Base-by-base conservation (phyloP, 495 filamentous ascomycete species). In the Clavariopsis aquatica region DNA sequence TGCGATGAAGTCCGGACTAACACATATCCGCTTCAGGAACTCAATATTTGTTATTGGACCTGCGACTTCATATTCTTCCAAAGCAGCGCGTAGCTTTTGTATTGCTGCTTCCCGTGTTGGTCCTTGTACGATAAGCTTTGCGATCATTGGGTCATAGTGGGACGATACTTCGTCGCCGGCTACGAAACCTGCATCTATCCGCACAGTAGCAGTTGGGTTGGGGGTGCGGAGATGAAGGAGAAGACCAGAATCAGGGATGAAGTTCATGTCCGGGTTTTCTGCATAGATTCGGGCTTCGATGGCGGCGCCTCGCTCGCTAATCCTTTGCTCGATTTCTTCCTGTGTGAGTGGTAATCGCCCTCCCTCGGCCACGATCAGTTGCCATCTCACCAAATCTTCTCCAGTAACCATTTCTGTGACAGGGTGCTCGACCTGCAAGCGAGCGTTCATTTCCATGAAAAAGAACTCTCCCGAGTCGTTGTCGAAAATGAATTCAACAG, bases 401-500 rank as follows among this genome's bases (percentile, higher is more conserved):
- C 93, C 93, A 15, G 93, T 97, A 29, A 98, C 89, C 87, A 92
- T 94, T 77, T 99, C 94, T 2, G 91, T 98, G 22, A 98, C 94
- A 9, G 94, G 95, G 69, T 99, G 94, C 76, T 98, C 94, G 23
- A 98, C 94, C 73, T 98, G 94, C 9, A 98, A 81, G 54, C 94
- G 83, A 0, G 94, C 97, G 77, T 98, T 98, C 94, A 98, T 98
- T 77, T 98, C 94, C 94, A 98, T 98, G 77, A 99, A 99, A 80
- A 91, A 99, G 76, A 98, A 98, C 47, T 93, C 82, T 8, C 89
- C 90, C 0, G 87, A 88, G 63, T 97, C 95, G 70, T 94, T 95
- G 79, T 99, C 95, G 60, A 99, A 93, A 62, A 99, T 99, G 75
- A 97, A 98, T 73, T 99, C 94, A 6, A 99, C 94, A 0, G 94